Evolutionary conservation across 371 early-diverging fungal genomes (phyloP), one percentile per base, ranked within the genome.

Genomic region (Rhizopus delemar): DNA sequence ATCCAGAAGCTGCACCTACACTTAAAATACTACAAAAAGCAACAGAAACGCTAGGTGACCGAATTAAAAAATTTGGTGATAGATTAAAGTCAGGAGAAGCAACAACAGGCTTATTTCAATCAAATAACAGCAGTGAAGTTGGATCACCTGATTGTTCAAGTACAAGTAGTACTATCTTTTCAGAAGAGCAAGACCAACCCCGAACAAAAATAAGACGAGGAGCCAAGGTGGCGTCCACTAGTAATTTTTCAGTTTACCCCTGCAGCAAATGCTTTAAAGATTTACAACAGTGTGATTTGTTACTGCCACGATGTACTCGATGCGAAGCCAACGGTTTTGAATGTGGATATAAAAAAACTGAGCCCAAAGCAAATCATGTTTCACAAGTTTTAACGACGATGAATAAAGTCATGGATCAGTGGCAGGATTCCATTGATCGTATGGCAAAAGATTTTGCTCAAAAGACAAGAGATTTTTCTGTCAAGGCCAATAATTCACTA

Each of bases 211-310:
- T 56, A 36, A 41, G 55, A 36, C 54, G 49, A 6, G 32, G 45
- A 45, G 50, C 39, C 16, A 57, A 57, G 22, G 63, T 68, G 8
- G 63, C 56, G 33, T 69, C 65, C 3, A 64, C 65, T 2, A 57
- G 56, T 11, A 60, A 50, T 28, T 74, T 71, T 32, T 74, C 71
- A 4, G 60, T 70, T 15, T 74, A 75, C 60, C 78, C 78, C 15
- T 78, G 78, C 29, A 65, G 52, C 34, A 75, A 75, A 61, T 78
- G 78, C 45, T 65, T 61, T 43, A 73, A 73, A 52, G 73, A 73
- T 45, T 46, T 75, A 38, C 78, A 78, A 16, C 70, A 69, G 22
- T 78, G 78, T 16, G 74, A 78, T 38, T 54, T 78, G 33, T 56
- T 56, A 32, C 32, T 71, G 15, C 78, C 78, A 3, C 53, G 58